Evolutionary conservation across 306 rosid species (phyloP).

Genomic region (Rosa lucieae): DNA sequence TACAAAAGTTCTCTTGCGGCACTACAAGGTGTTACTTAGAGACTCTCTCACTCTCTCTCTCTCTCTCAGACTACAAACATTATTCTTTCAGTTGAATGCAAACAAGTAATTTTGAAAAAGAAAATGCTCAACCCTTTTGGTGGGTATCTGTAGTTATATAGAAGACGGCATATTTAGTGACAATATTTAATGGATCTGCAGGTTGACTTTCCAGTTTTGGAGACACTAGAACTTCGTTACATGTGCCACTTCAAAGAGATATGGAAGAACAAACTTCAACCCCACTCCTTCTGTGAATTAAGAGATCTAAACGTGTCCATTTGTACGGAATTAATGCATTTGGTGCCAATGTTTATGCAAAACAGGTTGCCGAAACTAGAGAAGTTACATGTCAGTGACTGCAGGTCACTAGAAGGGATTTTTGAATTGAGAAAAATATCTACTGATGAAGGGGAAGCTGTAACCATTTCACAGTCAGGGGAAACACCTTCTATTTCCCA

Average conservation of each 20-base stretch:
- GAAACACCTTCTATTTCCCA: not conserved
- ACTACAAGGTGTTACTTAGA: too few species aligned
- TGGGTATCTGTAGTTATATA: too few species aligned
- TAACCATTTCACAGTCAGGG: not conserved
- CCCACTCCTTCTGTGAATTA: not conserved
- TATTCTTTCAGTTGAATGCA: too few species aligned
- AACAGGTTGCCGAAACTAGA: not conserved
- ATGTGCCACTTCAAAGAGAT: not conserved
- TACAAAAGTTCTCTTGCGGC: too few species aligned
- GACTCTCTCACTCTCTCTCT: too few species aligned
- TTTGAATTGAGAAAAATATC: not conserved
- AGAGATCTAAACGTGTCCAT: not conserved
- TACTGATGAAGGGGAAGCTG: not conserved
- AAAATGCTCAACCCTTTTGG: too few species aligned
- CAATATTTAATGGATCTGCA: not conserved
- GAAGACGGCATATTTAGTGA: not conserved
- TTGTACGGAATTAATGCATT: not conserved
- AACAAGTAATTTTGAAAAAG: too few species aligned
- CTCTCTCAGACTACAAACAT: too few species aligned
- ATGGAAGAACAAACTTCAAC: too few species aligned
- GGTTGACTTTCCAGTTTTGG: conserved; percentile 5
- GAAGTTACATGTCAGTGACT: not conserved
- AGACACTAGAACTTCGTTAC: not conserved
- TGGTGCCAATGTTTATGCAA: not conserved
- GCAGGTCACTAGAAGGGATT: not conserved